Conservation (phyloP, 176 grass and related monocot genomes). For the Puya raimondii region DNA sequence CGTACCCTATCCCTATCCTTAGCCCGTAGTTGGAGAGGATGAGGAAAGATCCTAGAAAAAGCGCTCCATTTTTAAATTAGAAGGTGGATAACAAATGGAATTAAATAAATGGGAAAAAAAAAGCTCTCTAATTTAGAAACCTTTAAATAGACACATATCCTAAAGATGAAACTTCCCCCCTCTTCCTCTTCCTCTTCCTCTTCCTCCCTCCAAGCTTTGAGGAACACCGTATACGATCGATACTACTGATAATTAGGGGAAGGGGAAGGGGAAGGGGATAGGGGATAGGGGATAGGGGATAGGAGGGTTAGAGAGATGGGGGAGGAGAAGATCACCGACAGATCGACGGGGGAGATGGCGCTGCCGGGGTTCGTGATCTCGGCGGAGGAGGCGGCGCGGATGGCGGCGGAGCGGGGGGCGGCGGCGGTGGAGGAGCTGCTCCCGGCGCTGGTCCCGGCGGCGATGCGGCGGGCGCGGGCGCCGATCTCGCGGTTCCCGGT, state of each 20-base stretch:
- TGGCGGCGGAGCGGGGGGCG: conserved; percentile 37
- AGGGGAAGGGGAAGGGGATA: background rate
- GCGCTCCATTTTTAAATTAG: background rate
- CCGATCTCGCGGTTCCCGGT: conserved; percentile 73
- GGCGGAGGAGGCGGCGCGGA: conserved; percentile 43
- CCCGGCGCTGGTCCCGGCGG: conserved; percentile 53
- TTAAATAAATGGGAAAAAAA: background rate
- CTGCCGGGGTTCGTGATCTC: conserved; percentile 69
- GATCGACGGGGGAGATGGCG: conserved; percentile 22
- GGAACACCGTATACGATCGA: conserved; percentile 20
- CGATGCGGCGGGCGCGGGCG: conserved; percentile 38
- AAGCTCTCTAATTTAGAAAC: conserved; percentile 10
- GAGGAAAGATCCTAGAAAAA: conserved; percentile 1
- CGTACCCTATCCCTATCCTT: background rate
- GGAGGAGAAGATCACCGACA: conserved; percentile 26
- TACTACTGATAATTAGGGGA: conserved; percentile 2
- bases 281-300: background rate
- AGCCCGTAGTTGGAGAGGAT: background rate
- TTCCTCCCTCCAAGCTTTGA: conserved; percentile 35
- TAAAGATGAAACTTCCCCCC: conserved; percentile 7
- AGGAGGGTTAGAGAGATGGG: conserved; percentile 42
- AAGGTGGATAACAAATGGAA: background rate
- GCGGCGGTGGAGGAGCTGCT: conserved; percentile 64
- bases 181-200: background rate
- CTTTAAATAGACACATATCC: conserved; percentile 42